Evolutionary conservation across 2,329 filamentous ascomycete genomes (phyloP).

Genomic region (Pseudogymnoascus destructans): DNA sequence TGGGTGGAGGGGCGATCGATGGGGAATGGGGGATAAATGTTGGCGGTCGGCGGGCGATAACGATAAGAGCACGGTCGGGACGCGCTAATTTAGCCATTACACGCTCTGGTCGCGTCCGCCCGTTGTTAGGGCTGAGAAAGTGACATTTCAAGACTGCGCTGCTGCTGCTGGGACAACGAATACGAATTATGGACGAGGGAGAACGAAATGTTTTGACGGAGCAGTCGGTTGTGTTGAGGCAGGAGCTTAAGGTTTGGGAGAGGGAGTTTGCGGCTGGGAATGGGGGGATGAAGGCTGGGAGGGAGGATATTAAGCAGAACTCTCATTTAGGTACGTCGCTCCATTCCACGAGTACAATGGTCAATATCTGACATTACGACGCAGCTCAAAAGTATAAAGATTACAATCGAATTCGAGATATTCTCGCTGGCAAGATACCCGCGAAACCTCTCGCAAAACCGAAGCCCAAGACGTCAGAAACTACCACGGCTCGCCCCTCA

Average conservation of each 20-base stretch:
- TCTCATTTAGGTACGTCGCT: conserved; percentile 49
- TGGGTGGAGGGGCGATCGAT: background rate
- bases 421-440: conserved; percentile 40
- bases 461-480: conserved; percentile 28
- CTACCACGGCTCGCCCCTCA: conserved; percentile 12
- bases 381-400: conserved; percentile 63
- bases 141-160: background rate
- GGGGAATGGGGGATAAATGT: background rate
- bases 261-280: conserved; percentile 49
- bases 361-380: conserved; percentile 13
- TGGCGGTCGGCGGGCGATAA: background rate
- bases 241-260: conserved; percentile 64
- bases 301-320: conserved; percentile 65
- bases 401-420: conserved; percentile 53
- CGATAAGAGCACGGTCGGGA: background rate
- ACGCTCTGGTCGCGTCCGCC: background rate
- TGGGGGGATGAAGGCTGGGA: conserved; percentile 53
- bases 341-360: background rate
- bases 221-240: conserved; percentile 41
- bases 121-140: background rate
- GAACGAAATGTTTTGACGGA: conserved; percentile 14
- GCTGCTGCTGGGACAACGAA: background rate
- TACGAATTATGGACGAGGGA: conserved; percentile 10
- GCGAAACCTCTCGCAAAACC: conserved; percentile 21
- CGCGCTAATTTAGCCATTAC: conserved; percentile 1